phyloP scores from a whole-genome alignment of 2,329 filamentous ascomycete genomes.

The Celoporthe dispersa region DNA sequence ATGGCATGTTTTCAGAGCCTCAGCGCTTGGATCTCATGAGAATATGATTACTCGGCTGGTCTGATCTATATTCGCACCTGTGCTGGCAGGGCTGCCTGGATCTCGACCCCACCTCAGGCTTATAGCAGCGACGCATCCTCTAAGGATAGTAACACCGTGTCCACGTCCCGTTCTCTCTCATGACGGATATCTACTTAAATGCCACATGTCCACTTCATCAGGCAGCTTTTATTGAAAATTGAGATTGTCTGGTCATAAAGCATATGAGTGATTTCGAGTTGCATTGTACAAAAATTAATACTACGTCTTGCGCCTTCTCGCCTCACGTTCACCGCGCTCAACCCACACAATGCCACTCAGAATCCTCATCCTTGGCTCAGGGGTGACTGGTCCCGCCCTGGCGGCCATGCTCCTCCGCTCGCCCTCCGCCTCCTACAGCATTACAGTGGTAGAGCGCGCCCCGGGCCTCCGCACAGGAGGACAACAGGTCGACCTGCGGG shows the following conservation, averaged over 20 bases:
- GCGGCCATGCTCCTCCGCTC: slow-evolving; percentile 35
- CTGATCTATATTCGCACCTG: background rate
- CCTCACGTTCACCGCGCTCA: background rate
- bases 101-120: background rate
- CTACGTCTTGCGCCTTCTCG: no score
- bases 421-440: slow-evolving; percentile 8
- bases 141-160: background rate
- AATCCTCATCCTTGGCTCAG: slow-evolving; percentile 30
- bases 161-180: background rate
- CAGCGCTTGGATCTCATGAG: no score
- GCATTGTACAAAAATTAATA: background rate
- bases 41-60: no score
- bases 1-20: no score
- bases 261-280: background rate
- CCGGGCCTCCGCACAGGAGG: slow-evolving; percentile 32
- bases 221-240: no score
- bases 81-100: background rate
- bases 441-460: slow-evolving; percentile 37
- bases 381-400: slow-evolving; percentile 35
- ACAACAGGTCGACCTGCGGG: slow-evolving; percentile 38
- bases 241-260: no score
- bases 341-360: slow-evolving; percentile 6
- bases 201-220: no score
- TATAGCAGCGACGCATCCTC: background rate
- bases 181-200: no score